A percentile compares a stretch with the other conserved stretches of the same genome.
Evolutionary conservation across 1,284 basidiomycete genomes (phyloP).

Genomic region (Puccinia hordei): DNA sequence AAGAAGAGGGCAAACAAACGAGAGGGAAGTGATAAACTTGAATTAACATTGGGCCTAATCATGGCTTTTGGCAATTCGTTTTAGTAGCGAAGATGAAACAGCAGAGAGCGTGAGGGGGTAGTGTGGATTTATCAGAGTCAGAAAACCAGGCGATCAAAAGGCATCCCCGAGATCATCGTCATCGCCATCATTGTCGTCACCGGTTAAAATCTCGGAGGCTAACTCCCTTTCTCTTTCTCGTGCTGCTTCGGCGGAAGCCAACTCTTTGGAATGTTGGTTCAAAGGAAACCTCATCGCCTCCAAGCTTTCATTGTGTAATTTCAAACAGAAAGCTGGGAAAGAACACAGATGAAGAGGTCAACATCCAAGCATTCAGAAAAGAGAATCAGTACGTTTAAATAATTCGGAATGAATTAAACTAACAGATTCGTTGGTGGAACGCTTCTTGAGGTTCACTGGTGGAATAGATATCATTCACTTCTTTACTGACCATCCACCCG

Average conservation of each 20-base stretch:
- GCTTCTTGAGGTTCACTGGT: slow-evolving; percentile 85
- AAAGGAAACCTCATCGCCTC: slow-evolving; percentile 94
- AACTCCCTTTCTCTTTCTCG: slow-evolving; percentile 91
- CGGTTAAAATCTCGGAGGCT: slow-evolving; percentile 59
- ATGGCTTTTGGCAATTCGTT: too few relatives aligned
- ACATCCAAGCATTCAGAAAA: not conserved
- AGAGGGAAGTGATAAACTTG: too few relatives aligned
- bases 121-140: not conserved
- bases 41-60: too few relatives aligned
- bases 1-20: too few relatives aligned
- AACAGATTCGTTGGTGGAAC: slow-evolving; percentile 75
- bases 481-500: slow-evolving; percentile 80
- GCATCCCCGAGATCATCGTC: slow-evolving; percentile 54
- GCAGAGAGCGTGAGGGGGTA: not conserved
- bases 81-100: too few relatives aligned
- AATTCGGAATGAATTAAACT: slow-evolving; percentile 34
- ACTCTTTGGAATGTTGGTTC: slow-evolving; percentile 91
- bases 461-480: slow-evolving; percentile 74
- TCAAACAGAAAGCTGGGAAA: slow-evolving; percentile 72
- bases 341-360: not conserved
- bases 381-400: not conserved
- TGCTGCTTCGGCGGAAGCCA: slow-evolving; percentile 85
- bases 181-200: slow-evolving; percentile 58
- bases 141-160: slow-evolving; percentile 31
- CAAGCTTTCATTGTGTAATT: slow-evolving; percentile 70